Evolutionary conservation across 768 basidiomycete genomes (phyloP), one percentile per base, ranked within the genome.

Genomic region (Termitomyces sp.): DNA sequence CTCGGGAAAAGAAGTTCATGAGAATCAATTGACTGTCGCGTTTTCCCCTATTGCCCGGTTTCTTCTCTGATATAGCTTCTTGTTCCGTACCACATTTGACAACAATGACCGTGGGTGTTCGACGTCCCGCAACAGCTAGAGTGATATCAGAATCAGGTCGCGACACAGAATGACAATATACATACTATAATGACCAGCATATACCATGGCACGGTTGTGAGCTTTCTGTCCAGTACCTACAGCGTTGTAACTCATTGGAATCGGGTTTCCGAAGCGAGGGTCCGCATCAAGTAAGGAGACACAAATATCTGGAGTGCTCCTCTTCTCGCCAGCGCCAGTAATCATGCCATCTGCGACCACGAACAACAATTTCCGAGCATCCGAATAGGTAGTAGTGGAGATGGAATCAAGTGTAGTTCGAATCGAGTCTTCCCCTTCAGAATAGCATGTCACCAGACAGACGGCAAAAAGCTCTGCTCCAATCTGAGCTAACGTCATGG

Each of bases 1-100:
- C 97, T 47, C 92, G 87, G 50, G 94, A 96, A 77, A 98, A 98
- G 72, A 99, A 99, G 76, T 98, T 97, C 97, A 99, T 99, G 66
- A 99, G 81, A 67, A 99, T 92, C 63, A 99, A 87, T 70, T 99
- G 97, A 72, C 92, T 94, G 76, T 99, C 97, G 44, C 97, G 90
- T 72, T 99, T 99, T 65, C 97, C 97, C 63, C 97, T 84, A 75
- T 99, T 99, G 26, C 97, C 97, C 1, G 96, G 93, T 68, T 98
- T 99, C 75, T 88, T 90, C 63, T 96, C 94, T 6, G 80, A 76
- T 11, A 77, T 70, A 4, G 90, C 88, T 69, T 99, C 96, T 30
- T 72, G 73, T 63, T 97, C 94, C 38, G 88, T 94, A 20, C 96
- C 96, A 67, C 96, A 98, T 73, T 99, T 99, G 71, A 98, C 96